Conservation (phyloP, 1,284 basidiomycete genomes). For the Sparassis latifolia region DNA sequence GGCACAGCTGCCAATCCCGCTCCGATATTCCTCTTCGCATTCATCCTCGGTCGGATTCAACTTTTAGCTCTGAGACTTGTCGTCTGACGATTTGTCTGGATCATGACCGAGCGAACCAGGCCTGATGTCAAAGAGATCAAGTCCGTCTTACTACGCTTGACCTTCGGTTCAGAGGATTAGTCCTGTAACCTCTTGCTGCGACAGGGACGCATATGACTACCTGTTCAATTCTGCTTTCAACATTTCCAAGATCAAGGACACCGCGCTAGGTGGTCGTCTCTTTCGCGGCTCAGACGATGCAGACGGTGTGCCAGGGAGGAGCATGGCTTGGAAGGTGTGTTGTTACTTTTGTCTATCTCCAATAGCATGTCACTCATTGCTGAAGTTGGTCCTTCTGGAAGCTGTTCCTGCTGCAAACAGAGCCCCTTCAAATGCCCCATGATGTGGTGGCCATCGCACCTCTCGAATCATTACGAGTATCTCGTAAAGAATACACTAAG, state of each 20-base stretch:
- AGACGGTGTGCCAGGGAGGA: constrained; percentile 55
- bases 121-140: constrained; percentile 22
- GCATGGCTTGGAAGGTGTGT: constrained; percentile 73
- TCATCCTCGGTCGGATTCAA: too few species aligned
- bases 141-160: constrained; percentile 21
- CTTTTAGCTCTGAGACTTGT: neutral
- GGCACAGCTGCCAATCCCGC: too few species aligned
- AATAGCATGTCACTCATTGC: neutral
- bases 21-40: too few species aligned
- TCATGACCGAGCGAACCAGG: constrained; percentile 17
- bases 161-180: constrained; percentile 16
- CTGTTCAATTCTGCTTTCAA: constrained; percentile 52
- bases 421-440: constrained; percentile 48
- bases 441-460: constrained; percentile 38
- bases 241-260: constrained; percentile 59
- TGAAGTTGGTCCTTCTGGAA: constrained; percentile 19
- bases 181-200: constrained; percentile 20
- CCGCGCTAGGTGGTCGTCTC: constrained; percentile 53
- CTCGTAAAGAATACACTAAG: constrained; percentile 45
- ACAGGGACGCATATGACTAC: constrained; percentile 52
- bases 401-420: constrained; percentile 54
- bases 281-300: constrained; percentile 33
- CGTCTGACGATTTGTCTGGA: neutral
- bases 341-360: neutral
- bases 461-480: constrained; percentile 37